These are phyloP conservation scores for Wickerhamomyces mucosus DNA, from an alignment of 805 yeast genomes.

Conservation along the genomic window DNA sequence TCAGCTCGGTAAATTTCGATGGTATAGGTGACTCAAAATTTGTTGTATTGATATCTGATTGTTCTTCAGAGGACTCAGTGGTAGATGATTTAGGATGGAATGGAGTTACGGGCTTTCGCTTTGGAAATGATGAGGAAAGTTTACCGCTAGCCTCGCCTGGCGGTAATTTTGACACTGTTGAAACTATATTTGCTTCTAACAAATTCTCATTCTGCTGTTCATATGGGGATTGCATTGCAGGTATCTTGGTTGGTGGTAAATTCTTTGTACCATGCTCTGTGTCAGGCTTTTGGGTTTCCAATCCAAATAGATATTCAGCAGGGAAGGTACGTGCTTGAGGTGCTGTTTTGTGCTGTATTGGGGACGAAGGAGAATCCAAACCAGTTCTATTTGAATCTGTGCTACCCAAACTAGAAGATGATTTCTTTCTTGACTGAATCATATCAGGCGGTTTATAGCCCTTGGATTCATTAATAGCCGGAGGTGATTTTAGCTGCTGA, in stretches of 20 bases:
- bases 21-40: no score
- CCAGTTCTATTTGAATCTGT: background rate
- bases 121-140: no score
- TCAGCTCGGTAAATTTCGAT: no score
- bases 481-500: constrained; percentile 24
- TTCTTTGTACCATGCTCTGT: constrained; percentile 5
- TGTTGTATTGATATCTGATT: no score
- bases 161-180: no score
- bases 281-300: constrained; percentile 11
- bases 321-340: constrained; percentile 22
- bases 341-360: constrained; percentile 9
- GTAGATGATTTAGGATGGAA: no score
- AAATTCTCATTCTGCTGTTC: no score
- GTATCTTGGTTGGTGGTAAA: constrained; percentile 13
- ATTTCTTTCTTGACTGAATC: background rate
- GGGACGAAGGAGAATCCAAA: background rate
- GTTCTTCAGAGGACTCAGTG: no score
- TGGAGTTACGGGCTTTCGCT: no score
- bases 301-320: constrained; percentile 15
- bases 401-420: background rate
- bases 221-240: constrained; percentile 18
- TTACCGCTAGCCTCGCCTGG: no score
- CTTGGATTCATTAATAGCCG: constrained; percentile 55
- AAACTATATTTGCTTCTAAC: no score
- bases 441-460: no score